These are phyloP conservation scores for Bacidia rubella DNA, from an alignment of 495 filamentous ascomycete genomes.

Conservation along the genomic window DNA sequence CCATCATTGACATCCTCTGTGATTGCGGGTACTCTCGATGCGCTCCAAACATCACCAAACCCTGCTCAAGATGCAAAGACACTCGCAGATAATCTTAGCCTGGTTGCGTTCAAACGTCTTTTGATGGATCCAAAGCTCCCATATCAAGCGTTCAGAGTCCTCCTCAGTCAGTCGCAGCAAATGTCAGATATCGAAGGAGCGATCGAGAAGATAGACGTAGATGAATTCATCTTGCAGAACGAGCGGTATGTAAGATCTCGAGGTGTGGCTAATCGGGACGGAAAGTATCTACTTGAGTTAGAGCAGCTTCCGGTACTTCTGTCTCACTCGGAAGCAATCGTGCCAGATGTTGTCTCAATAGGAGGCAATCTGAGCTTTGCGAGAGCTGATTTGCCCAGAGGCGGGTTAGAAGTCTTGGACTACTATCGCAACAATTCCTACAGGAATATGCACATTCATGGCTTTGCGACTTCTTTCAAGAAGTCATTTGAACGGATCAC, in stretches of 20 bases:
- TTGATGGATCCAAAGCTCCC: slow-evolving; percentile 16
- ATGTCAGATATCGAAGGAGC: background rate
- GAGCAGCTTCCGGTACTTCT: slow-evolving; percentile 7
- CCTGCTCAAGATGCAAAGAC: slow-evolving; percentile 10
- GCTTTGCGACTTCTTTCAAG: slow-evolving; percentile 15
- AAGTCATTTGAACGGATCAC: slow-evolving; percentile 21
- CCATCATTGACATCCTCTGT: slow-evolving; percentile 11
- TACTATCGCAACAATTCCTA: slow-evolving; percentile 8
- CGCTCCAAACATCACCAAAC: slow-evolving; percentile 12
- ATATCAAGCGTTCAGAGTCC: slow-evolving; percentile 15
- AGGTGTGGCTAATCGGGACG: slow-evolving; percentile 5
- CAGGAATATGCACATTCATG: slow-evolving; percentile 14
- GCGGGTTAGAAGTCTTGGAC: slow-evolving; percentile 23
- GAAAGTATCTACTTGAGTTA: slow-evolving; percentile 12
- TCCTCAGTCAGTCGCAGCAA: background rate
- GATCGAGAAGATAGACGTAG: slow-evolving; percentile 6
- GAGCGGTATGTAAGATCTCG: slow-evolving; percentile 16
- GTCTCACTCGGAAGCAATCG: background rate
- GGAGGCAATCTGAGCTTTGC: background rate
- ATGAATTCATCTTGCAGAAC: slow-evolving; percentile 18
- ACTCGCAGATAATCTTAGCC: slow-evolving; percentile 13
- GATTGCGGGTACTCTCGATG: slow-evolving; percentile 10
- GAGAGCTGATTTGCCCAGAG: slow-evolving; percentile 20
- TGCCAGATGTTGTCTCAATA: background rate
- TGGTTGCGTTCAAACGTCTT: slow-evolving; percentile 7